Evolutionary conservation across 768 basidiomycete genomes (phyloP), one percentile per base, ranked within the genome.

Genomic region (Coprinellus micaceus): DNA sequence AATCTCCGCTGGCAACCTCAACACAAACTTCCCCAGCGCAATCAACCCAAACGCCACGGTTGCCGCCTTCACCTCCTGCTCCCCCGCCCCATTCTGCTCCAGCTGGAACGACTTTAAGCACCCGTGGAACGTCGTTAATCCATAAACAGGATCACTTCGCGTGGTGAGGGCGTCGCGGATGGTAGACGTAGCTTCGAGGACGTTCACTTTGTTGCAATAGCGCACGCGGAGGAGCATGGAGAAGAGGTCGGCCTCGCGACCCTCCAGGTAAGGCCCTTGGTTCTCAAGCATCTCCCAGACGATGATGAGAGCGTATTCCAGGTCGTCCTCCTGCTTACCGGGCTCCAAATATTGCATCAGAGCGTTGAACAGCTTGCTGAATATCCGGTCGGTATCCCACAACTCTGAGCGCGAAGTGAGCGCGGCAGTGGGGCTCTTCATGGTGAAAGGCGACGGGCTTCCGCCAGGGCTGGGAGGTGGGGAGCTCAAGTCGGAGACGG

Each of bases 1-100:
- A 52, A 94, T 85, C 66, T 93, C 90, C 1, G 84, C 77, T 15
- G 92, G 92, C 17, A 94, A 76, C 33, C 86, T 83, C 56, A 93
- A 69, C 59, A 91, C 84, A 60, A 92, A 91, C 69, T 89, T 92
- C 33, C 89, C 91, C 12, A 94, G 69, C 0, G 88, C 90, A 60
- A 92, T 84, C 52, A 94, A 76, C 4, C 91, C 92, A 69, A 92
- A 94, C 3, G 90, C 89, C 66, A 86, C 86, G 0, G 87, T 83
- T 12, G 82, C 73, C 4, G 86, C 77, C 66, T 84, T 89, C 53
- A 78, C 74, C 33, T 83, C 82, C 28, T 68, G 72, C 40, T 79
- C 80, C 1, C 76, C 72, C 22, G 64, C 58, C 3, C 69, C 58
- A 12, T 80, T 65, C 17, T 82, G 69, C 56, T 84, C 78, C 2